Base-by-base conservation (phyloP, 306 rosid species). In the Echinosophora koreensis region DNA sequence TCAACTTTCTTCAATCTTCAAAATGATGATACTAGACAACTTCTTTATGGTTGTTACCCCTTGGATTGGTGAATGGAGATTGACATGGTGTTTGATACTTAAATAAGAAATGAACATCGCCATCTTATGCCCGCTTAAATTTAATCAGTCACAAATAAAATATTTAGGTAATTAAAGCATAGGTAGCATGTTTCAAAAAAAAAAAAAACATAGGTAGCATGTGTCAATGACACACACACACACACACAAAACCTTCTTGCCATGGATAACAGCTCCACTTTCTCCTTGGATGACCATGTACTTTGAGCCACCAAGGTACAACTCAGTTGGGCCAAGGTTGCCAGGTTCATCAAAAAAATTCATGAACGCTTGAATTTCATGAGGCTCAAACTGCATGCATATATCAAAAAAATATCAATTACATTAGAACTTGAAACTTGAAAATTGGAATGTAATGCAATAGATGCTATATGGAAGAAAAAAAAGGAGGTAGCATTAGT, bases 221-320 rank as follows among this genome's bases (percentile, higher is more conserved):
- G 32, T 30, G 32, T 30, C 32, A 30, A 30, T 2, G 3, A 30
- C 32, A 30, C 32, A 30, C 32, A 30, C 32, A 30, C 32, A 30
- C 32, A 30, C 32, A 10, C 8, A 41, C 2, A 39, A 0, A 39
- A 86, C 92, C 92, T 88, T 88, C 86, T 86, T 88, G 22, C 87
- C 90, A 42, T 88, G 88, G 55, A 88, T 77, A 58, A 88, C 88
- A 71, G 84, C 90, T 39, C 88, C 88, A 1, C 78, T 12, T 66
- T 88, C 90, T 56, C 92, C 92, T 77, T 86, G 90, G 75, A 86
- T 88, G 73, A 86, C 92, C 90, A 86, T 86, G 84, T 88, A 86
- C 81, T 88, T 88, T 0, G 78, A 59, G 65, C 88, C 90, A n/a
- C 87, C 88, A 42, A 88, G 87, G 77, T 79, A 77, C 54, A 86